Percentiles rank a stretch among this genome's conserved stretches.
phyloP scores from a whole-genome alignment of 352 stramenopile species.

The Peronospora farinosa region DNA sequence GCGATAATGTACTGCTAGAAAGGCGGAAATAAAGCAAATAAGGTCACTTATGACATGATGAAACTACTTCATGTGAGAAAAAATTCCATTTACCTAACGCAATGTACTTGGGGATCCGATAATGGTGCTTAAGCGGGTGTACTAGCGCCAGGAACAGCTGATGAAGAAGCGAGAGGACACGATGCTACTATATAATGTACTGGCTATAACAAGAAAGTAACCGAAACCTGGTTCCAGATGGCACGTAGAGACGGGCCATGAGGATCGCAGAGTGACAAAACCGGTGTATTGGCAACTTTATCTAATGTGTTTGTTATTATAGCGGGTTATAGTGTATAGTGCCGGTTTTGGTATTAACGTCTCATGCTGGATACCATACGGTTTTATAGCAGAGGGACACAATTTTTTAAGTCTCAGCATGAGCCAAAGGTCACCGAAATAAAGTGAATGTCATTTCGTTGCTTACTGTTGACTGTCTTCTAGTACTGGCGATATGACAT shows the following conservation, averaged over 20 bases:
- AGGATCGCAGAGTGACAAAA: neutral
- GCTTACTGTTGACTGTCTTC: no score
- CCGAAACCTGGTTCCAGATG: conserved; percentile 3
- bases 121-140: conserved; percentile 7
- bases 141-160: conserved; percentile 6
- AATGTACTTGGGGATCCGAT: neutral
- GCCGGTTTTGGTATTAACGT: no score
- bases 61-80: neutral
- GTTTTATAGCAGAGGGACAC: no score
- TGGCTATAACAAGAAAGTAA: conserved; percentile 13
- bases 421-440: no score
- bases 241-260: conserved; percentile 7
- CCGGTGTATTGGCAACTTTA: neutral
- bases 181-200: conserved; percentile 9
- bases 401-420: no score
- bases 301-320: no score
- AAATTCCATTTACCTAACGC: neutral
- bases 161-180: neutral
- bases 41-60: neutral
- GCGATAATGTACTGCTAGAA: neutral
- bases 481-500: no score
- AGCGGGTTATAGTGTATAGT: no score
- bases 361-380: no score
- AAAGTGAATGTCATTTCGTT: no score
- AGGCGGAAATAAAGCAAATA: neutral